phyloP scores from a whole-genome alignment of 768 basidiomycete genomes.

The Termitomyces sp. region DNA sequence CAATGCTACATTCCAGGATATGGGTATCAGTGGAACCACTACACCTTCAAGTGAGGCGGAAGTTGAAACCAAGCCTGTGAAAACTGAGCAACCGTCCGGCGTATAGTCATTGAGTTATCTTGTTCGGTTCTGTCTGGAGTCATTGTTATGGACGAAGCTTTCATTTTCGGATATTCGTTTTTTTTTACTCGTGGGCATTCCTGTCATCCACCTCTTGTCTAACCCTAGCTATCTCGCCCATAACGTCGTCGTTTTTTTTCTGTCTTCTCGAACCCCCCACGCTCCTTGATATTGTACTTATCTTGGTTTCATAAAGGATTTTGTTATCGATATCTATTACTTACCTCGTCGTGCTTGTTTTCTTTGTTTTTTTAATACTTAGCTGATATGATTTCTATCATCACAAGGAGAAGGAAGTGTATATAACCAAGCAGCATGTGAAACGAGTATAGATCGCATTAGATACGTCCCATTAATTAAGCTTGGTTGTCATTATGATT shows the following conservation, averaged over 20 bases:
- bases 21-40: conserved; percentile 49
- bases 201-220: conserved; percentile 13
- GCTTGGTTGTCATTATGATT: conserved; percentile 7
- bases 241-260: conserved; percentile 18
- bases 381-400: conserved; percentile 5
- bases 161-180: conserved; percentile 16
- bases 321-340: conserved; percentile 33
- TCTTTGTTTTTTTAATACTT: conserved; percentile 9
- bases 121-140: conserved; percentile 7
- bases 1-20: conserved; percentile 60
- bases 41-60: conserved; percentile 56
- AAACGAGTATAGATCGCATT: conserved; percentile 6
- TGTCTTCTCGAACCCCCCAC: conserved; percentile 19
- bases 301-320: conserved; percentile 22
- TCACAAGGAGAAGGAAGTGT: conserved; percentile 4
- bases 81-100: conserved; percentile 49
- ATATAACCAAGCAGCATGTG: conserved; percentile 8
- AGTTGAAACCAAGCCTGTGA: conserved; percentile 57
- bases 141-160: conserved; percentile 1
- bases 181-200: conserved; percentile 10
- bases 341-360: conserved; percentile 15
- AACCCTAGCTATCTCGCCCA: conserved; percentile 6
- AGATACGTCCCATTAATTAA: conserved; percentile 5
- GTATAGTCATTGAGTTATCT: conserved; percentile 22
- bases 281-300: conserved; percentile 36